A percentile compares a stretch with the other conserved stretches of the same genome.
Conservation (phyloP, 1,139 yeast genomes). For the Yamadazyma trypodendri region DNA sequence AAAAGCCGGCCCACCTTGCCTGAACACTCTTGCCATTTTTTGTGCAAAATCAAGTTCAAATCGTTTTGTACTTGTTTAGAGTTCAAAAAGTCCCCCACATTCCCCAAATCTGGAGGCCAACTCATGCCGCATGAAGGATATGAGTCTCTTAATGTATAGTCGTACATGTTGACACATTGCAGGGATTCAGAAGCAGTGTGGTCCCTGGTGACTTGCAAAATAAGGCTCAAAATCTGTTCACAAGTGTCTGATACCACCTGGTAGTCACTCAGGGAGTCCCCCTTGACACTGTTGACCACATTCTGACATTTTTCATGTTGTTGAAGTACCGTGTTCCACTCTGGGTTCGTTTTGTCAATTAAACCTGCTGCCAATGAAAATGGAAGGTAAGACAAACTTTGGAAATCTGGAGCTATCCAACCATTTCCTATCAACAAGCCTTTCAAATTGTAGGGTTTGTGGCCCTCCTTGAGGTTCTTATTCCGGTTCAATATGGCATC, state of each 20-base stretch:
- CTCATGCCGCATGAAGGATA: conserved; percentile 89
- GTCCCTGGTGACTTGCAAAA: conserved; percentile 40
- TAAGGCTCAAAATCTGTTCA: conserved; percentile 42
- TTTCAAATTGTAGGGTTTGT: conserved; percentile 44
- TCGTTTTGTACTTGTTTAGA: conserved; percentile 54
- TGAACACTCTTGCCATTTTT: conserved; percentile 77
- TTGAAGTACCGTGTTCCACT: conserved; percentile 39
- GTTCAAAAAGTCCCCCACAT: conserved; percentile 61
- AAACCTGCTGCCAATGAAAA: conserved; percentile 62
- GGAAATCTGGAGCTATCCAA: conserved; percentile 90
- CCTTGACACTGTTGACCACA: conserved; percentile 22
- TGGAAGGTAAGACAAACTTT: conserved; percentile 79
- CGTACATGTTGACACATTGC: conserved; percentile 80
- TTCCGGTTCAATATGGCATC: conserved; percentile 55
- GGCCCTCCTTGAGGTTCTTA: conserved; percentile 21
- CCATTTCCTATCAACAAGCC: conserved; percentile 91
- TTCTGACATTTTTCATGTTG: conserved; percentile 65
- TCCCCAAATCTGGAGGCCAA: conserved; percentile 81
- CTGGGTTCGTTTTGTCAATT: conserved; percentile 39
- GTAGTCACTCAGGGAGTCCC: conserved; percentile 23
- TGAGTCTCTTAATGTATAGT: conserved; percentile 64
- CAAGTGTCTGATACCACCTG: conserved; percentile 40
- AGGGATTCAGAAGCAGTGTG: conserved; percentile 25
- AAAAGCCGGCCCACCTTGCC: conserved; percentile 54
- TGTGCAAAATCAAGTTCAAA: conserved; percentile 48